Evolutionary conservation across 306 rosid species (phyloP).

Genomic region (Prunus davidiana): DNA sequence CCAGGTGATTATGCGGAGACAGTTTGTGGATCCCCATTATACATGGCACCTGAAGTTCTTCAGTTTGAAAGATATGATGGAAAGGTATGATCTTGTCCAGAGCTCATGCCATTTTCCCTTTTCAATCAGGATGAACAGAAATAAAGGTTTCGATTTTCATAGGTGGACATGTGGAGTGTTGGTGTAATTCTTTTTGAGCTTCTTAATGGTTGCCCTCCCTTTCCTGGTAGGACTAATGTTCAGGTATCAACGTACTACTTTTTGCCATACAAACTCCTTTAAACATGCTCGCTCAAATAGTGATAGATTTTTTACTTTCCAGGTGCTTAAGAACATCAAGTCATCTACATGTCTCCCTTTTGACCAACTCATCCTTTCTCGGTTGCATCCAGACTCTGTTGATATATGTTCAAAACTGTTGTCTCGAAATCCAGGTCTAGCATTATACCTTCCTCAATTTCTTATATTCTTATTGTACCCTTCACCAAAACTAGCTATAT

Average conservation of each 20-base stretch:
- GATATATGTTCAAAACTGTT: conserved; percentile 56
- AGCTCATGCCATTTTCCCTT: neutral
- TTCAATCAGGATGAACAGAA: conserved; percentile 5
- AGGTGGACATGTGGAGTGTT: conserved; percentile 76
- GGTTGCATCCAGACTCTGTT: conserved; percentile 44
- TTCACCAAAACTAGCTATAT: neutral
- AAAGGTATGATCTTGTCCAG: conserved; percentile 29
- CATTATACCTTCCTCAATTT: neutral
- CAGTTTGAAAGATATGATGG: too few relatives aligned
- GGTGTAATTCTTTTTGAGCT: conserved; percentile 73
- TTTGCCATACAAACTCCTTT: neutral
- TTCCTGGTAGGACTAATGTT: conserved; percentile 52
- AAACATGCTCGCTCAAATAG: neutral
- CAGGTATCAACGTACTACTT: conserved; percentile 37
- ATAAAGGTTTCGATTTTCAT: conserved; percentile 1
- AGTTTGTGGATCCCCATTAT: too few relatives aligned
- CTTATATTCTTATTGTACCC: neutral
- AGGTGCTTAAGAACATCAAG: conserved; percentile 55
- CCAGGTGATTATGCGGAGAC: too few relatives aligned
- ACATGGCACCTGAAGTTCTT: too few relatives aligned
- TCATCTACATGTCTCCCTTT: conserved; percentile 52
- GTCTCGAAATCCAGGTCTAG: conserved; percentile 51
- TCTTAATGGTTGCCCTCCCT: conserved; percentile 67
- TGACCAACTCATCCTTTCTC: conserved; percentile 36
- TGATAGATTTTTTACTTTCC: conserved; percentile 9